Percentiles rank a stretch among this genome's conserved stretches.
phyloP scores from a whole-genome alignment of 1,284 basidiomycete species.

The Microbotryum intermedium region DNA sequence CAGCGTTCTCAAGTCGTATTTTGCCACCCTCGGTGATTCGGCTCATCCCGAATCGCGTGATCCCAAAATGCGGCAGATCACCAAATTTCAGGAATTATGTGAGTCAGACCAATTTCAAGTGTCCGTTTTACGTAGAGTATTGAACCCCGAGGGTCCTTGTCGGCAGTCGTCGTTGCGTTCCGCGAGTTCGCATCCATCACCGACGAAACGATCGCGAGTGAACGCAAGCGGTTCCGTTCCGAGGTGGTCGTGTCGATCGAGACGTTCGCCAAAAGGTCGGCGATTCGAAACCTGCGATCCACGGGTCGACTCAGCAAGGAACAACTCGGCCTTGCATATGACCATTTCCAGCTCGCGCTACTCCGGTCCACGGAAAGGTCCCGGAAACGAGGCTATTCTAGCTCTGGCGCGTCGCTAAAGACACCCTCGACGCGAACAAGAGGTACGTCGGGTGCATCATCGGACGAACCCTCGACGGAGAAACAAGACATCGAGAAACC shows the following conservation, averaged over 20 bases:
- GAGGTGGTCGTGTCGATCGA: slow-evolving; percentile 93
- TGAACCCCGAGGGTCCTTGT: background rate
- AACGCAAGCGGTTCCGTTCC: slow-evolving; percentile 75
- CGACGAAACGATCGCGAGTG: slow-evolving; percentile 84
- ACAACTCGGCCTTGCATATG: slow-evolving; percentile 80
- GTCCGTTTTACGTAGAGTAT: background rate
- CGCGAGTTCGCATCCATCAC: slow-evolving; percentile 90
- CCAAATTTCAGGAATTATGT: slow-evolving; percentile 87
- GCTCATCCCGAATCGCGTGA: slow-evolving; percentile 86
- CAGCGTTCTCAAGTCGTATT: slow-evolving; percentile 89
- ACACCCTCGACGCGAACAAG: background rate
- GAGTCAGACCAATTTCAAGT: background rate
- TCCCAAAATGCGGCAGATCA: slow-evolving; percentile 85
- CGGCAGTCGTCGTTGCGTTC: slow-evolving; percentile 67
- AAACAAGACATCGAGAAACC: slow-evolving; percentile 38
- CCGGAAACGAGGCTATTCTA: background rate
- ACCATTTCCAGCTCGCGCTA: slow-evolving; percentile 51
- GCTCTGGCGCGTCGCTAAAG: background rate
- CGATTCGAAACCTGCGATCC: slow-evolving; percentile 77
- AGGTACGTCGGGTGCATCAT: background rate
- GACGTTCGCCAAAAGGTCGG: slow-evolving; percentile 88
- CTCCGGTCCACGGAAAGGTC: slow-evolving; percentile 28
- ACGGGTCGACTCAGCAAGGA: slow-evolving; percentile 80
- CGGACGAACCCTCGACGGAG: slow-evolving; percentile 4
- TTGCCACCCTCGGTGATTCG: slow-evolving; percentile 83